Base-by-base conservation (phyloP, 139 green algal genomes). In the Limnomonas spitsbergensis region DNA sequence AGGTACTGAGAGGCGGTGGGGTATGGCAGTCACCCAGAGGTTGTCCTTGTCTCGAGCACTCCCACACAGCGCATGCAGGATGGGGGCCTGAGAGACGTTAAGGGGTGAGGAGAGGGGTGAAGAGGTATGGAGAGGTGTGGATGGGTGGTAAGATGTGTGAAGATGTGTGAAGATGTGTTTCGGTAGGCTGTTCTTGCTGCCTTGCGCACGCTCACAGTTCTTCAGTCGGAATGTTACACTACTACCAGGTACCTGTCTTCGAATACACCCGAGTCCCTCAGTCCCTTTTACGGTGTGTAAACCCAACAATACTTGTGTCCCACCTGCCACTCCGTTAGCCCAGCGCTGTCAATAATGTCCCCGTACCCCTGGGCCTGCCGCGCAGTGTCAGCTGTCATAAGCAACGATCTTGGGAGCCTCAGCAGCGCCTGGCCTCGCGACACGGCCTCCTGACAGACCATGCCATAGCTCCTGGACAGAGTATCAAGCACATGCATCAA, bases 291-390 rank as follows among this genome's bases (percentile, higher is more conserved):
- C 61, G 14, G 4, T 20, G 38, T 34, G 61, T 38, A 0, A 32
- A 32, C 36, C 37, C 42, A 38, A n/a, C 36, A 38, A 53, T 52
- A 53, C 20, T 61, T 14, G 66, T 3, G 2, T 40, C 76, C 1
- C 72, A 89, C 82, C 78, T 87, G 82, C 82, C 85, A 89, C 29
- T 85, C 79, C 6, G 66, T 37, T 1, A 89, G 72, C 29, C 78
- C 47, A 35, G 40, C 67, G 2, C 35, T 20, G 2, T 76, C 42
- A 0, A 82, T 53, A 4, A 89, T 37, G 0, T 71, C 37, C 36
- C 85, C 85, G 61, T 75, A 85, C n/a, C 78, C 32, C 29, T 52
- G 70, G 53, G 74, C 79, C 1, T 39, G 24, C 1, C 38, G 32
- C 36, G 83, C 78, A 52, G 66, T 86, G 40, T 85, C 77, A 0